phyloP scores from a whole-genome alignment of 2,329 filamentous ascomycete genomes.

The Nothophoma quercina region DNA sequence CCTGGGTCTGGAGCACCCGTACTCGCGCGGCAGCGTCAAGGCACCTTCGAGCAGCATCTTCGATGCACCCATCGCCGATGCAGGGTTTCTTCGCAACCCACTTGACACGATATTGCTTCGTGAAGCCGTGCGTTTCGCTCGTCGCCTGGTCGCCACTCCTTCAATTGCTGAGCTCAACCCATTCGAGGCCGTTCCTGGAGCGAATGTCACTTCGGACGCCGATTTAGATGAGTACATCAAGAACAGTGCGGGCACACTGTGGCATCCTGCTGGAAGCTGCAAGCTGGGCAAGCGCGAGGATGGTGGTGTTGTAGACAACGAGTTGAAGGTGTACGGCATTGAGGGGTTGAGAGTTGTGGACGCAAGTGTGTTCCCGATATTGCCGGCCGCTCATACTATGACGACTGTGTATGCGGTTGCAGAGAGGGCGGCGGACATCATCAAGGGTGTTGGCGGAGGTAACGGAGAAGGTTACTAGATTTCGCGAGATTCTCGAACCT shows the following conservation, averaged over 20 bases:
- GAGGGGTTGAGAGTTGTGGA: slow-evolving; percentile 28
- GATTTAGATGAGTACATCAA: slow-evolving; percentile 28
- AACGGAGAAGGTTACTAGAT: neutral
- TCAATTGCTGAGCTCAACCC: slow-evolving; percentile 28
- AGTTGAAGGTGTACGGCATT: slow-evolving; percentile 38
- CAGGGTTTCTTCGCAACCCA: slow-evolving; percentile 34
- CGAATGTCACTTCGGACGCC: slow-evolving; percentile 27
- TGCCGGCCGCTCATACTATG: slow-evolving; percentile 31
- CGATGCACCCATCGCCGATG: slow-evolving; percentile 33
- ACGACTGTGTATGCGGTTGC: slow-evolving; percentile 30
- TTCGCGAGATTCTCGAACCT: too few species aligned
- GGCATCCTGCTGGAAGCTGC: slow-evolving; percentile 36
- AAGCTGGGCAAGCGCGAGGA: slow-evolving; percentile 36
- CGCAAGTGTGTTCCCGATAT: slow-evolving; percentile 28
- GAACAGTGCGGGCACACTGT: slow-evolving; percentile 24
- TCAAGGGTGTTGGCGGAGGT: neutral
- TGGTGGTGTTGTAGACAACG: slow-evolving; percentile 38
- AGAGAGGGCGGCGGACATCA: slow-evolving; percentile 27
- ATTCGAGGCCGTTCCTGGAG: slow-evolving; percentile 29
- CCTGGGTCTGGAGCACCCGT: slow-evolving; percentile 32
- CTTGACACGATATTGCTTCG: slow-evolving; percentile 30
- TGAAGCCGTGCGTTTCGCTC: slow-evolving; percentile 32
- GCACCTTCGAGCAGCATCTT: slow-evolving; percentile 29
- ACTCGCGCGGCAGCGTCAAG: slow-evolving; percentile 36
- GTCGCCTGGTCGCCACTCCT: slow-evolving; percentile 19